These are phyloP conservation scores for Coemansia sp. DNA, from an alignment of 371 early-diverging fungal species.

Conservation along the genomic window DNA sequence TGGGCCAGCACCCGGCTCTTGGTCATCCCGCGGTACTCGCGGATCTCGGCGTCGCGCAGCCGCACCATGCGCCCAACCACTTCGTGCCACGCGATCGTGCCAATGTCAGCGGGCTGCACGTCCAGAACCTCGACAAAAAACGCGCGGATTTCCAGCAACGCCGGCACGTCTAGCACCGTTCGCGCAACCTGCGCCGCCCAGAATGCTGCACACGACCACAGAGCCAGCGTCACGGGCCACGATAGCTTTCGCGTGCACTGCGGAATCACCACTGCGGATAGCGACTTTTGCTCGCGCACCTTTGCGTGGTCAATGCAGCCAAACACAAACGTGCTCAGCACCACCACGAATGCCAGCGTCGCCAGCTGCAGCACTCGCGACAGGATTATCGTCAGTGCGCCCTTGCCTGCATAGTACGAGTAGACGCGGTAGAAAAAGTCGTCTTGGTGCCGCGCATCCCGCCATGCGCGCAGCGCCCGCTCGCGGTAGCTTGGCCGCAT, in stretches of 20 bases:
- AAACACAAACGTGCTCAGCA: slow-evolving; percentile 82
- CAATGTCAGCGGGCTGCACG: slow-evolving; percentile 77
- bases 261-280: slow-evolving; percentile 76
- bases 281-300: slow-evolving; percentile 63
- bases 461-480: slow-evolving; percentile 82
- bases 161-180: slow-evolving; percentile 69
- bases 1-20: slow-evolving; percentile 30
- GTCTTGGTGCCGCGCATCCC: slow-evolving; percentile 78
- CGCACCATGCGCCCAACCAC: slow-evolving; percentile 69
- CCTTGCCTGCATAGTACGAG: slow-evolving; percentile 79
- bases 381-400: slow-evolving; percentile 75
- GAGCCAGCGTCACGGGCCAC: slow-evolving; percentile 43
- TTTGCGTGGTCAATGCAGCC: slow-evolving; percentile 86
- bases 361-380: slow-evolving; percentile 68
- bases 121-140: slow-evolving; percentile 82
- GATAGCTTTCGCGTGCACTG: slow-evolving; percentile 61
- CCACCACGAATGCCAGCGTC: slow-evolving; percentile 81
- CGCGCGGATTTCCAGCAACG: slow-evolving; percentile 75
- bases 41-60: slow-evolving; percentile 70
- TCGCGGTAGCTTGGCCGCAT: slow-evolving; percentile 53
- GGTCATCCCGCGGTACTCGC: slow-evolving; percentile 51
- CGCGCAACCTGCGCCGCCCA: slow-evolving; percentile 75
- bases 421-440: slow-evolving; percentile 80
- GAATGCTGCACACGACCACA: slow-evolving; percentile 66
- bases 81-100: slow-evolving; percentile 76